Evolutionary conservation across 2,329 filamentous ascomycete species (phyloP).

Genomic region (Aureobasidium lini): DNA sequence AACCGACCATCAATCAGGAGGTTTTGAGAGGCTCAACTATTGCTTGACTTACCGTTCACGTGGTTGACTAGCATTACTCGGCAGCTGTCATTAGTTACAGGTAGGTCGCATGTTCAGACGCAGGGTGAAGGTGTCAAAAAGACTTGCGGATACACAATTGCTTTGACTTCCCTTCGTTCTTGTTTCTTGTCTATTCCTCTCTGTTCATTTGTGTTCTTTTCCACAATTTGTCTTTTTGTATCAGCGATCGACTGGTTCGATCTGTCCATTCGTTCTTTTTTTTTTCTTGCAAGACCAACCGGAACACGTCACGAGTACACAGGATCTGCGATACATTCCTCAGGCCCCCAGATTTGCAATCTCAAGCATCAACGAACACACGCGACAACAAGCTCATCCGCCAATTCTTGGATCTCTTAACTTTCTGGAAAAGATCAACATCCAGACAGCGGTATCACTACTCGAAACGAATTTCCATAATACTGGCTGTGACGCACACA

Average conservation of each 20-base stretch:
- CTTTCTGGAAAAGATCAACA: too few relatives aligned
- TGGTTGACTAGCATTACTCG: background rate
- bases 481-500: too few relatives aligned
- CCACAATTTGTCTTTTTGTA: too few relatives aligned
- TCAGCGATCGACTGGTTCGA: background rate
- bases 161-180: too few relatives aligned
- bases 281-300: background rate
- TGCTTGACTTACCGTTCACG: too few relatives aligned
- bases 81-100: background rate
- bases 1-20: too few relatives aligned
- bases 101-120: background rate
- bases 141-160: too few relatives aligned
- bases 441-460: too few relatives aligned
- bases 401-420: background rate
- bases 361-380: background rate
- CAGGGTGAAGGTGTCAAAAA: background rate
- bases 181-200: too few relatives aligned
- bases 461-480: too few relatives aligned
- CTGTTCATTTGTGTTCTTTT: too few relatives aligned
- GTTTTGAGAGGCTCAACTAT: too few relatives aligned
- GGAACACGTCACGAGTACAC: background rate
- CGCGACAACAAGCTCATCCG: background rate
- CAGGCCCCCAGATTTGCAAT: background rate
- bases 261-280: background rate
- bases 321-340: background rate